A percentile compares a stretch with the other conserved stretches of the same genome.
Conservation (phyloP, 805 yeast genomes). For the Pichia sporocuriosa region DNA sequence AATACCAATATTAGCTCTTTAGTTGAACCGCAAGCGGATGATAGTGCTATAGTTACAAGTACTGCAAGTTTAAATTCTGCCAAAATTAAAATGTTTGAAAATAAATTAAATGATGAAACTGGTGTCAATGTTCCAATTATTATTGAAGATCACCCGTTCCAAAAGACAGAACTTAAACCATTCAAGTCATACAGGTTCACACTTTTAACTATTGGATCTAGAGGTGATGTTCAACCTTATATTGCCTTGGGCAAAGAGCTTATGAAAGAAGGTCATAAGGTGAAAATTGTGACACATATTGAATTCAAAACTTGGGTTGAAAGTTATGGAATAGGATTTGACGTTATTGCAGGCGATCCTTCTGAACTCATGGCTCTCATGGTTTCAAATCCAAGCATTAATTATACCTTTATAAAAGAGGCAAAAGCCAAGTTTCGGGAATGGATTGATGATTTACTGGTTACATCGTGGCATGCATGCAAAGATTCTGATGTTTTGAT, state of each 20-base stretch:
- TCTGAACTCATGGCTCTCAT: conserved; percentile 85
- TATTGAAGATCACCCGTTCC: conserved; percentile 53
- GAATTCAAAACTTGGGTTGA: conserved; percentile 78
- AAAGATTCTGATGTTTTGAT: conserved; percentile 75
- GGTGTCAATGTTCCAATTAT: conserved; percentile 66
- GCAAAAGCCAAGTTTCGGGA: conserved; percentile 72
- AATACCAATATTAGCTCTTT: conserved; percentile 7
- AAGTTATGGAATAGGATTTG: conserved; percentile 59
- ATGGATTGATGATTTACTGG: conserved; percentile 74
- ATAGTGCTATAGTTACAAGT: not conserved
- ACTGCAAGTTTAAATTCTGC: conserved; percentile 42
- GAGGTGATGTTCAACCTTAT: conserved; percentile 97
- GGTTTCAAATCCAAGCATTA: conserved; percentile 86
- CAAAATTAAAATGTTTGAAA: conserved; percentile 60
- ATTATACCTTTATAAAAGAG: conserved; percentile 74
- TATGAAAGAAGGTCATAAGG: conserved; percentile 72
- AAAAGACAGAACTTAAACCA: conserved; percentile 41
- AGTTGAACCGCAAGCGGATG: conserved; percentile 18
- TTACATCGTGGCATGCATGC: conserved; percentile 81
- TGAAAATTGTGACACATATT: conserved; percentile 75
- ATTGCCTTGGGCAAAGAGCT: conserved; percentile 83
- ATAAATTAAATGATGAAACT: conserved; percentile 47
- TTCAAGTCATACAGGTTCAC: conserved; percentile 51
- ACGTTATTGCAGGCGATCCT: conserved; percentile 85
- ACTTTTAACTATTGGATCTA: conserved; percentile 81